A percentile compares a stretch with the other conserved stretches of the same genome.
These are phyloP conservation scores for Trichoderma hamatum DNA, from an alignment of 2,329 filamentous ascomycete species.

Conservation along the genomic window DNA sequence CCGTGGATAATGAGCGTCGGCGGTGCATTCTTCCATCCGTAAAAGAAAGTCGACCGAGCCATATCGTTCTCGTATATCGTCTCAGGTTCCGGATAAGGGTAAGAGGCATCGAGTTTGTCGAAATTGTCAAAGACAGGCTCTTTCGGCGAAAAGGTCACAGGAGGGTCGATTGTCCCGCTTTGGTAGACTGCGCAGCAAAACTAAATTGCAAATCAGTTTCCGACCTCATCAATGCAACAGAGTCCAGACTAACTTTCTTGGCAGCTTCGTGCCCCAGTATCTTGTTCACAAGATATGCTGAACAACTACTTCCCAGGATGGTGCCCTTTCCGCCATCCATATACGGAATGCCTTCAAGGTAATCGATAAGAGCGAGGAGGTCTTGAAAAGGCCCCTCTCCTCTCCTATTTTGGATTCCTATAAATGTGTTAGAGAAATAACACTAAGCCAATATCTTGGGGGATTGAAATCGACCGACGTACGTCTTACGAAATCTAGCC, in stretches of 20 bases:
- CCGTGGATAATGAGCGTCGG: slow-evolving; percentile 75
- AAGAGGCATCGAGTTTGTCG: slow-evolving; percentile 48
- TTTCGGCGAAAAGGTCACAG: slow-evolving; percentile 29
- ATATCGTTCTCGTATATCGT: slow-evolving; percentile 8
- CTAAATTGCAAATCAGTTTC: slow-evolving; percentile 19
- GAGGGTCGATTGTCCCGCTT: slow-evolving; percentile 48
- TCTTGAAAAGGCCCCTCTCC: slow-evolving; percentile 59
- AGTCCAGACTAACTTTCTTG: slow-evolving; percentile 41
- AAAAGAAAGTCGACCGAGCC: slow-evolving; percentile 35
- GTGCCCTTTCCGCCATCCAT: slow-evolving; percentile 58
- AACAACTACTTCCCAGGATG: slow-evolving; percentile 56
- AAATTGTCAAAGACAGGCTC: slow-evolving; percentile 32
- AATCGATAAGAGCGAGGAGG: slow-evolving; percentile 55
- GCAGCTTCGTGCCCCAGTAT: slow-evolving; percentile 57
- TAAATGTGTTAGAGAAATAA: slow-evolving; percentile 24
- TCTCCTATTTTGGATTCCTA: slow-evolving; percentile 56
- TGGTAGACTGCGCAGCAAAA: slow-evolving; percentile 49
- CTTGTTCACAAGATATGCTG: slow-evolving; percentile 65
- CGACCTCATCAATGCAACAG: neutral
- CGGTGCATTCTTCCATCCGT: slow-evolving; percentile 62
- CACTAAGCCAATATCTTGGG: neutral
- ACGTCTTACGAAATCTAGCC: slow-evolving; percentile 42
- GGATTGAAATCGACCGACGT: neutral
- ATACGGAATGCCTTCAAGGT: slow-evolving; percentile 55
- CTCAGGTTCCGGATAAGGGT: slow-evolving; percentile 38